Conservation (phyloP, 495 filamentous ascomycete species). For the Penicillium cataractarum region DNA sequence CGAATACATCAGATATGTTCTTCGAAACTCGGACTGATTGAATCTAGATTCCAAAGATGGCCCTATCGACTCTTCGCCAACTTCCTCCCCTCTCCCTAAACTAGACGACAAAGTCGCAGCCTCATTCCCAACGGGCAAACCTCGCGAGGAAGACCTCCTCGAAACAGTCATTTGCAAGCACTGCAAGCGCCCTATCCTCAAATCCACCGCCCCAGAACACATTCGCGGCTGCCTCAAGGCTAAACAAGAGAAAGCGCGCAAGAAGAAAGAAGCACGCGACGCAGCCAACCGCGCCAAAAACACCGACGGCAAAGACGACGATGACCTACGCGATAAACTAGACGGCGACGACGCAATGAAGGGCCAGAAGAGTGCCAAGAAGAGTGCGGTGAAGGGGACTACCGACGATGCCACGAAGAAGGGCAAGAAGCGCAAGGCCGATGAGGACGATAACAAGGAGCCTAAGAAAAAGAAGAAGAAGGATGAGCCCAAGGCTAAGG, state of each 20-base stretch:
- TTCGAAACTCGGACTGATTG: background rate
- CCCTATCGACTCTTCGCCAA: slow-evolving; percentile 39
- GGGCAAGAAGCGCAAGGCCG: slow-evolving; percentile 93
- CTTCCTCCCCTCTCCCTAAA: slow-evolving; percentile 66
- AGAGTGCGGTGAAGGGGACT: slow-evolving; percentile 67
- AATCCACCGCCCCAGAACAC: slow-evolving; percentile 63
- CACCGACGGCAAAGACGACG: slow-evolving; percentile 64
- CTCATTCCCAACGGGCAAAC: slow-evolving; percentile 73
- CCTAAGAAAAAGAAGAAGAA: slow-evolving; percentile 95
- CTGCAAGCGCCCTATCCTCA: slow-evolving; percentile 75
- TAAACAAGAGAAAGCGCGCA: slow-evolving; percentile 82
- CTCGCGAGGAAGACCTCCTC: slow-evolving; percentile 65
- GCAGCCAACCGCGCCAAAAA: slow-evolving; percentile 64
- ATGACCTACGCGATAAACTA: slow-evolving; percentile 42
- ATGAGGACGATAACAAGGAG: slow-evolving; percentile 68
- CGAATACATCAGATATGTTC: background rate
- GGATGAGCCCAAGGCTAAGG: slow-evolving; percentile 84
- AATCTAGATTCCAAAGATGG: slow-evolving; percentile 34
- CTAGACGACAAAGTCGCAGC: slow-evolving; percentile 69
- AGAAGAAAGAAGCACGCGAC: slow-evolving; percentile 73
- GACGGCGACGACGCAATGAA: slow-evolving; percentile 46
- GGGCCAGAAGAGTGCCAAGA: slow-evolving; percentile 69
- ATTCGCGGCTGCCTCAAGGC: slow-evolving; percentile 69
- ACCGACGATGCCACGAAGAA: slow-evolving; percentile 66
- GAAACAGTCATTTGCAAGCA: slow-evolving; percentile 78